Percentiles rank a stretch among this genome's conserved stretches.
Conservation (phyloP, 371 early-diverging fungal species). For the Apophysomyces ossiformis region DNA sequence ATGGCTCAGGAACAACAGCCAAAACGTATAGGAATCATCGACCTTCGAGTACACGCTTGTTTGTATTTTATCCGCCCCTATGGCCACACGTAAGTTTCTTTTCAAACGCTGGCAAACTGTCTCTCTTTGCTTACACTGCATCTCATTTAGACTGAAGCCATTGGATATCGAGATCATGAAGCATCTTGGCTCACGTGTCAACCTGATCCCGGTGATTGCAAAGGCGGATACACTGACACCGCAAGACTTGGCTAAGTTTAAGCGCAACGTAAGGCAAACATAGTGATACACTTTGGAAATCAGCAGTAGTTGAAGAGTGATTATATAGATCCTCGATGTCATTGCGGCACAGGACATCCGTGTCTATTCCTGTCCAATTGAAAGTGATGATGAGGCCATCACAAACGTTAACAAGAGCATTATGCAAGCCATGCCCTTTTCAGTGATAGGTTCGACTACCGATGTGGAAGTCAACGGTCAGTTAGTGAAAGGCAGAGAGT, state of each 20-base stretch:
- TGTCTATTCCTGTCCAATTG: slow-evolving; percentile 75
- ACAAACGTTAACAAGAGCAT: slow-evolving; percentile 80
- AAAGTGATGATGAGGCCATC: slow-evolving; percentile 82
- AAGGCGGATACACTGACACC: slow-evolving; percentile 73
- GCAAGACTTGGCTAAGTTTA: slow-evolving; percentile 78
- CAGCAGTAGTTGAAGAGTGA: not conserved
- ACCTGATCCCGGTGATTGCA: slow-evolving; percentile 85
- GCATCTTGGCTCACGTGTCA: slow-evolving; percentile 78
- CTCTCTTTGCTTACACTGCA: not conserved
- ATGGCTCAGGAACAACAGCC: slow-evolving; percentile 78
- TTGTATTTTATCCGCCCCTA: slow-evolving; percentile 94
- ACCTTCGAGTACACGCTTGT: slow-evolving; percentile 88
- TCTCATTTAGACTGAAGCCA: slow-evolving; percentile 73
- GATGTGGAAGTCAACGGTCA: slow-evolving; percentile 79
- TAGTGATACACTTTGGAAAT: not conserved
- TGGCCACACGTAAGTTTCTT: slow-evolving; percentile 75
- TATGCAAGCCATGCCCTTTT: slow-evolving; percentile 90
- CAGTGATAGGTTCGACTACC: slow-evolving; percentile 87
- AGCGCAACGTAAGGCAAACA: slow-evolving; percentile 58
- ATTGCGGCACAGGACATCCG: slow-evolving; percentile 76
- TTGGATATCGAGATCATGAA: slow-evolving; percentile 92
- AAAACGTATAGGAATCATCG: slow-evolving; percentile 61
- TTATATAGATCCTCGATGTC: slow-evolving; percentile 67
- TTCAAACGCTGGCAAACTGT: no score
- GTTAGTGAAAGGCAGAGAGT: slow-evolving; percentile 83